Base-by-base conservation (phyloP, 2,329 filamentous ascomycete species). In the Plectosphaerella cucumerina region DNA sequence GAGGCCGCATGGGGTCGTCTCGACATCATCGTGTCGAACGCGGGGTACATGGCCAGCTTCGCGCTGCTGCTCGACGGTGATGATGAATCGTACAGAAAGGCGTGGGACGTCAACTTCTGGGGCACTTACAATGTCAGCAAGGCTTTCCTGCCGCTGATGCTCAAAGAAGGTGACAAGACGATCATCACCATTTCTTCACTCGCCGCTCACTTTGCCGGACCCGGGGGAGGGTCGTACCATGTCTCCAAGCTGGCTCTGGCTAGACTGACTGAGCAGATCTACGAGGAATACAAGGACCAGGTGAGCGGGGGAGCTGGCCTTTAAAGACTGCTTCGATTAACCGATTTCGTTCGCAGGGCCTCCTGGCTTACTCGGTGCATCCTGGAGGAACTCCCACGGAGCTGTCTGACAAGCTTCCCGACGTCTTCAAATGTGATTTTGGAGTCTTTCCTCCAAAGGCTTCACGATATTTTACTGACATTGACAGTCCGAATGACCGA, bases 101-200 rank as follows among this genome's bases (percentile, higher is more conserved):
- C 69, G 31, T 76, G 70, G 60, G 73, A 78, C 35, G 71, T 78
- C 49, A 82, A 82, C 52, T 59, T 81, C 22, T 75, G 71, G 46
- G 78, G 78, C 0, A 62, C 69, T 0, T 76, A 77, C 42, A 65
- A 77, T 11, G 59, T 72, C 21, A 69, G 71, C 2, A 64, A 67
- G n/a, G 67, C 70, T 1, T 80, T 82, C 55, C 62, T 83, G n/a
- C 75, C 77, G 0, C 48, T 76, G 26, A 53, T 81, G 37, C 53
- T 9, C 52, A 12, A 15, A 9, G 43, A 56, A 4, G 34, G 49
- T 0, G 51, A 59, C 37, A 74, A 73, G 59, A 74, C 70, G 0
- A 64, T 82, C 22, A 62, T 82, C 50, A 76, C 73, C 49, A 62
- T 81, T 31, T 66, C 64, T 6, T 76, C 72, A 37, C 67, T 75